A percentile compares a stretch with the other conserved stretches of the same genome.
Evolutionary conservation across 441 rosid species (phyloP).

Genomic region (Rhodomyrtus psidioides): DNA sequence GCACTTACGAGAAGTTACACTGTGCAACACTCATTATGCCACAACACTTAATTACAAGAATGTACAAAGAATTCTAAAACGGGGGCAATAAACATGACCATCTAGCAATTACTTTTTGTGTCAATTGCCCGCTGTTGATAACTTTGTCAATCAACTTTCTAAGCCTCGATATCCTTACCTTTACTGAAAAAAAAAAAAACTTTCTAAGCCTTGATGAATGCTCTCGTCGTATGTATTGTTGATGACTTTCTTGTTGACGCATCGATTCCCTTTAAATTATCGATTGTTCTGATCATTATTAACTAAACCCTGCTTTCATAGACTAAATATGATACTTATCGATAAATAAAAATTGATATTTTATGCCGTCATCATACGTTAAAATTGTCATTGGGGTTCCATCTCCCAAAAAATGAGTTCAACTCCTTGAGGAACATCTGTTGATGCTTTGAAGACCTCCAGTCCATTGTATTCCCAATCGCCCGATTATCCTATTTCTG

Average conservation of each 20-base stretch:
- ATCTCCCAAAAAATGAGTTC: neutral
- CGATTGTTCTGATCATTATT: neutral
- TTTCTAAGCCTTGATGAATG: neutral
- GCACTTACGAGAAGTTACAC: neutral
- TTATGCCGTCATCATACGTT: neutral
- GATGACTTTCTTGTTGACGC: neutral
- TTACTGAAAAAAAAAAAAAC: no score
- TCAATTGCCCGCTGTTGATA: neutral
- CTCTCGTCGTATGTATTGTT: neutral
- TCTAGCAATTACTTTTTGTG: neutral
- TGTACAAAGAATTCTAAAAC: neutral
- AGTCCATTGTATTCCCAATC: neutral
- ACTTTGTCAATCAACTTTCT: neutral
- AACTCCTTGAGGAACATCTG: neutral
- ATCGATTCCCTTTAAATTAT: neutral
- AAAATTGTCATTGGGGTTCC: neutral
- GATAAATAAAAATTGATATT: neutral
- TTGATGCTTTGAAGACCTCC: neutral
- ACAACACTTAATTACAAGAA: neutral
- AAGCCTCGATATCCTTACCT: no score
- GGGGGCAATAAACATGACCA: neutral
- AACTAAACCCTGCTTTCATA: neutral
- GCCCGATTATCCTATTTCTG: neutral
- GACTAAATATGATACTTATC: neutral
- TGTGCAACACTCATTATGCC: neutral